Percentiles rank a stretch among this genome's conserved stretches.
Evolutionary conservation across 2,329 filamentous ascomycete species (phyloP).

Genomic region (Nemania diffusa): DNA sequence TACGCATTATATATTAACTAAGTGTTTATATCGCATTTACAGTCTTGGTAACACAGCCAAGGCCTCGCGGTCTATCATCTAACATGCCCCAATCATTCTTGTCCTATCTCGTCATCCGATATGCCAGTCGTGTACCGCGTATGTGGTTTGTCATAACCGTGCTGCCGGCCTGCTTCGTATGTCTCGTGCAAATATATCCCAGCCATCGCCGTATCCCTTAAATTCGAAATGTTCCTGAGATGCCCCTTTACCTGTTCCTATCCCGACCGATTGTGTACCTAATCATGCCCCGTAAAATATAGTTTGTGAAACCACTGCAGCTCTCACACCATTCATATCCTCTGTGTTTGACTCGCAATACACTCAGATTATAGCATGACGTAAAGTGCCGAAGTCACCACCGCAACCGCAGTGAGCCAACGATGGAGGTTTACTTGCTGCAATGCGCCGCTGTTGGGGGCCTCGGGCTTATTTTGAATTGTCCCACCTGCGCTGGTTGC

Average conservation of each 20-base stretch:
- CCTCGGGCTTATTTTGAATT: slow-evolving; percentile 28
- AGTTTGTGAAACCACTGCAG: slow-evolving; percentile 11
- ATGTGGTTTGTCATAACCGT: slow-evolving; percentile 2
- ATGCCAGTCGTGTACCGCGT: background rate
- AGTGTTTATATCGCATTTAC: slow-evolving; percentile 2
- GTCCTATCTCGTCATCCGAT: background rate
- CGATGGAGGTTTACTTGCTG: slow-evolving; percentile 5
- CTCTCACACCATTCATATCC: slow-evolving; percentile 13
- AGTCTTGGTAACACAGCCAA: background rate
- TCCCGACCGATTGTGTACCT: slow-evolving; percentile 1
- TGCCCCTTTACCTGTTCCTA: slow-evolving; percentile 4
- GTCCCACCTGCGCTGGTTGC: slow-evolving; percentile 9
- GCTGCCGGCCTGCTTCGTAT: background rate
- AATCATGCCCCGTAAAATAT: slow-evolving; percentile 1
- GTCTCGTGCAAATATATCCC: background rate
- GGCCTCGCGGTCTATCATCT: slow-evolving; percentile 26
- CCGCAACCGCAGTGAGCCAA: slow-evolving; percentile 19
- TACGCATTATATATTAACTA: slow-evolving; percentile 28
- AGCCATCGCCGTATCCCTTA: background rate
- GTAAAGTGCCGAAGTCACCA: slow-evolving; percentile 23
- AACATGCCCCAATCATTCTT: slow-evolving; percentile 7
- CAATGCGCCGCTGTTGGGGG: slow-evolving; percentile 27
- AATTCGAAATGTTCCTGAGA: slow-evolving; percentile 1
- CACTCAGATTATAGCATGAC: slow-evolving; percentile 23
- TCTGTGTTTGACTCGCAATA: background rate